Percentiles rank a stretch among this genome's conserved stretches.
phyloP scores from a whole-genome alignment of 768 basidiomycete genomes.

The Lepiota subincarnata region DNA sequence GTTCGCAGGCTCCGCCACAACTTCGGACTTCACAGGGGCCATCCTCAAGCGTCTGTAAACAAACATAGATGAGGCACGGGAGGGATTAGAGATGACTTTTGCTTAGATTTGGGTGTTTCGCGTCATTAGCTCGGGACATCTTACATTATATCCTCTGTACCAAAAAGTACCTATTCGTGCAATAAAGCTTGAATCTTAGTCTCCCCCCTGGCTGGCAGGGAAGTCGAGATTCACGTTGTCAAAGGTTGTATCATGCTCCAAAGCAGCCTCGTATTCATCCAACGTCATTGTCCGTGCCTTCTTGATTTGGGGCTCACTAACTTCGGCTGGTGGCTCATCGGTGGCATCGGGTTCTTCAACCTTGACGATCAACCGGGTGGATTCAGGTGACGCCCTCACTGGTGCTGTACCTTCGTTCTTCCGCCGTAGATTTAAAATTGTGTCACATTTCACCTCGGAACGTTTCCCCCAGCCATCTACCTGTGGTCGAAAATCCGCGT shows the following conservation, averaged over 20 bases:
- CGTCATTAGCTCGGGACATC: neutral
- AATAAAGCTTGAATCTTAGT: neutral
- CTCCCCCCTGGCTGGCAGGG: neutral
- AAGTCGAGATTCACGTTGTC: slow-evolving; percentile 40
- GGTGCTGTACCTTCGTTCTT: neutral
- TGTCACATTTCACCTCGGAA: slow-evolving; percentile 66
- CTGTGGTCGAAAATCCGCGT: slow-evolving; percentile 82
- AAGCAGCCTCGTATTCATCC: slow-evolving; percentile 50
- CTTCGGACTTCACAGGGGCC: slow-evolving; percentile 92
- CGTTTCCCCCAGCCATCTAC: slow-evolving; percentile 83
- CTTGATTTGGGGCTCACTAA: slow-evolving; percentile 34
- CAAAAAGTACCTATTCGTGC: slow-evolving; percentile 17
- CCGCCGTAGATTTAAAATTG: slow-evolving; percentile 50
- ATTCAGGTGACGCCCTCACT: neutral
- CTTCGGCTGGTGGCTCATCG: slow-evolving; percentile 12
- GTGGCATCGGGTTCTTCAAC: neutral
- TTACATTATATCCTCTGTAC: slow-evolving; percentile 11
- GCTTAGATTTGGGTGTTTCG: slow-evolving; percentile 14
- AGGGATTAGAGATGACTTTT: slow-evolving; percentile 17
- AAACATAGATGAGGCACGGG: slow-evolving; percentile 15
- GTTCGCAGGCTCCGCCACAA: slow-evolving; percentile 72
- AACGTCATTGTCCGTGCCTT: slow-evolving; percentile 33
- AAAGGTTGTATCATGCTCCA: slow-evolving; percentile 46
- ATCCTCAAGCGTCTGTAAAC: slow-evolving; percentile 75
- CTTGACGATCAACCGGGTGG: neutral